phyloP scores from a whole-genome alignment of 371 early-diverging fungal genomes.

The Apophysomyces sp. region DNA sequence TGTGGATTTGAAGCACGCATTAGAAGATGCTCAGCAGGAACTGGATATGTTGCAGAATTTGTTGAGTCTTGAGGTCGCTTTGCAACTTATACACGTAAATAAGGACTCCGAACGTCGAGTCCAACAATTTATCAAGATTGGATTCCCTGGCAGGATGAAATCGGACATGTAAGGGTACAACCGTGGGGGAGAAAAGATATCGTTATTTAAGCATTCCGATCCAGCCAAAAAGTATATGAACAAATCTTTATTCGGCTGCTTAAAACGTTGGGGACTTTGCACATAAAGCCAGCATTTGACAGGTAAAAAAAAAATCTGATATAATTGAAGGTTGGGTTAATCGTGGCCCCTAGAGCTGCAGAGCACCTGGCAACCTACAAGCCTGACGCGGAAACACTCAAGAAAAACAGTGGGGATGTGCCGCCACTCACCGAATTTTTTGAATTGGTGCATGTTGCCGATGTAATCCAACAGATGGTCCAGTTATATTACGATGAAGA shows the following conservation, averaged over 20 bases:
- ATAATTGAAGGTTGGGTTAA: background rate
- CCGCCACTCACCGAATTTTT: conserved; percentile 76
- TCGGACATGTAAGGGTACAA: conserved; percentile 25
- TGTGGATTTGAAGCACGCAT: conserved; percentile 4
- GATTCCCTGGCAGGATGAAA: conserved; percentile 27
- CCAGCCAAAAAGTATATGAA: conserved; percentile 57
- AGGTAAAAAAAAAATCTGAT: conserved; percentile 28
- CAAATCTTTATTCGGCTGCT: conserved; percentile 63
- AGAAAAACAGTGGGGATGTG: conserved; percentile 26
- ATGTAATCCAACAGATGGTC: conserved; percentile 86
- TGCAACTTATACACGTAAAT: conserved; percentile 79
- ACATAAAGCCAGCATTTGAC: conserved; percentile 71
- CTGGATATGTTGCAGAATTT: conserved; percentile 62
- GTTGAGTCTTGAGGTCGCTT: conserved; percentile 74
- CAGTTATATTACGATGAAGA: conserved; percentile 80
- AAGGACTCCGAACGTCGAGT: conserved; percentile 77
- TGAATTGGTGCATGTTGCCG: conserved; percentile 85
- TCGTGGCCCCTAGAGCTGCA: conserved; percentile 52
- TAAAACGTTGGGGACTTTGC: conserved; percentile 56
- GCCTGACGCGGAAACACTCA: conserved; percentile 35
- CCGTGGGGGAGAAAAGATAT: background rate
- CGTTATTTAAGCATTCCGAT: background rate
- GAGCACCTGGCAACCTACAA: conserved; percentile 52
- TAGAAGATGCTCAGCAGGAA: conserved; percentile 22
- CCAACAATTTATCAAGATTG: conserved; percentile 22